These are phyloP conservation scores for Citrus sinensis DNA, from an alignment of 345 rosid genomes.

Conservation along the genomic window DVS_A1.0 CM039163.1:49844501-49845000, in stretches of 20 bases:
- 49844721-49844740: constrained; percentile 2
- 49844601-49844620: constrained; percentile 26
- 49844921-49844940: constrained; percentile 21
- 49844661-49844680: constrained; percentile 35
- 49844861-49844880: constrained; percentile 30
- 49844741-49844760: constrained; percentile 24
- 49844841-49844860: constrained; percentile 37
- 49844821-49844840: constrained; percentile 30
- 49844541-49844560: constrained; percentile 33
- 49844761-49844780: constrained; percentile 39
- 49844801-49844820: constrained; percentile 32
- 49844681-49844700: constrained; percentile 8
- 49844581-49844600: constrained; percentile 21
- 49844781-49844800: constrained; percentile 34
- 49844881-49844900: constrained; percentile 20
- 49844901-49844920: constrained; percentile 29
- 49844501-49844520: constrained; percentile 25
- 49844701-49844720: constrained; percentile 38
- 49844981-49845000: constrained; percentile 19
- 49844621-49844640: constrained; percentile 23
- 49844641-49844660: constrained; percentile 17
- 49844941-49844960: constrained; percentile 36
- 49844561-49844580: constrained; percentile 34
- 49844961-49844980: constrained; percentile 28
- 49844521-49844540: constrained; percentile 23